Evolutionary conservation across 2,329 filamentous ascomycete species (phyloP).

Genomic region (Fusarium beomiforme): DNA sequence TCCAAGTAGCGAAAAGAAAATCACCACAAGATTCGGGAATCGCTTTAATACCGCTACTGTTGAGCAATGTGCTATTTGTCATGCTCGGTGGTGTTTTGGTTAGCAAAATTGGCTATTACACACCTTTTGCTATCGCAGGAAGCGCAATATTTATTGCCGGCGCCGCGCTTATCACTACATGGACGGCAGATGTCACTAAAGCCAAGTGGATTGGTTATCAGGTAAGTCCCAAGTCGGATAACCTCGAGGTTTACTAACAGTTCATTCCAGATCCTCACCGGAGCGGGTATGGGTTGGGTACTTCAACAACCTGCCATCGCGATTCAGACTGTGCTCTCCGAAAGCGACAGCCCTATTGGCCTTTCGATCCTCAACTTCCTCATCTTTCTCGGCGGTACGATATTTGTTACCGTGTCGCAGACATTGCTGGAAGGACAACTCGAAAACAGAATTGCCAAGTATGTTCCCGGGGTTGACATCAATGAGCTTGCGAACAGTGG

Average conservation of each 20-base stretch:
- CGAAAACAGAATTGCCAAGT: background rate
- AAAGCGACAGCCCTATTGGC: slow-evolving; percentile 4
- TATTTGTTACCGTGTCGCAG: slow-evolving; percentile 20
- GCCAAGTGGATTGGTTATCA: slow-evolving; percentile 18
- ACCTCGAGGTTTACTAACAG: background rate
- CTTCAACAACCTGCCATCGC: slow-evolving; percentile 19
- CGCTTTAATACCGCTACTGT: background rate
- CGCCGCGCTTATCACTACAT: background rate
- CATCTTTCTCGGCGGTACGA: slow-evolving; percentile 4
- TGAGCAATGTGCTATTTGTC: slow-evolving; percentile 13
- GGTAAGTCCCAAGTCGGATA: background rate
- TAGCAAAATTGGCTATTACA: background rate
- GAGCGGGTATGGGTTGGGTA: slow-evolving; percentile 7
- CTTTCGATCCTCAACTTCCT: slow-evolving; percentile 17
- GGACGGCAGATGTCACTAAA: background rate
- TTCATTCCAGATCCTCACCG: background rate
- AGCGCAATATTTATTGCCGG: background rate
- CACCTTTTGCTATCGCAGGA: slow-evolving; percentile 10
- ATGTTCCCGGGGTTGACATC: background rate
- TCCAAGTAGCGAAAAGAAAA: slow-evolving; percentile 17
- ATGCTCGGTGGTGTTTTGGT: slow-evolving; percentile 17
- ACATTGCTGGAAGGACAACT: slow-evolving; percentile 4
- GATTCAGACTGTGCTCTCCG: slow-evolving; percentile 2
- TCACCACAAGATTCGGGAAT: slow-evolving; percentile 4
- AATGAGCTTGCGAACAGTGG: slow-evolving; percentile 5